Conservation (phyloP, 2,329 filamentous ascomycete species). For the Beauveria asiatica region DNA sequence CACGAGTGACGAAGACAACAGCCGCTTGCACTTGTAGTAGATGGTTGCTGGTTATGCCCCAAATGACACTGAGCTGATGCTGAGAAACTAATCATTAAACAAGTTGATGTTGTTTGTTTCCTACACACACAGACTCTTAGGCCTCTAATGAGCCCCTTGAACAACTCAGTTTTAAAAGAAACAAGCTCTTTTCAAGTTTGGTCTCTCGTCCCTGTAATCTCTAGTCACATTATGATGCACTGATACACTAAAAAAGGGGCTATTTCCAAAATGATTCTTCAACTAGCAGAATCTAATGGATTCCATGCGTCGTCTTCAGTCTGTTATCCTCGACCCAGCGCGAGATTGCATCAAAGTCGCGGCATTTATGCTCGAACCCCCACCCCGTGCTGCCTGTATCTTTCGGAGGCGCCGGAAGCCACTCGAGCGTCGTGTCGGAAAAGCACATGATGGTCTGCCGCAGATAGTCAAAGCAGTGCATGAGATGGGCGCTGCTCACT, state of each 20-base stretch:
- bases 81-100: too few relatives aligned
- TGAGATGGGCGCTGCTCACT: conserved; percentile 28
- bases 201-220: too few relatives aligned
- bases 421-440: conserved; percentile 37
- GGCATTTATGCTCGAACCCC: conserved; percentile 16
- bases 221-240: too few relatives aligned
- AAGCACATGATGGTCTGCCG: conserved; percentile 38
- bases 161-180: too few relatives aligned
- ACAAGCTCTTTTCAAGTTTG: too few relatives aligned
- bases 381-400: conserved; percentile 11
- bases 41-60: too few relatives aligned
- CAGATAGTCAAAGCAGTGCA: conserved; percentile 41
- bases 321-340: conserved; percentile 13
- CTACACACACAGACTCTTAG: too few relatives aligned
- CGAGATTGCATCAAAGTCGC: conserved; percentile 22
- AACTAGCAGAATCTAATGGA: background rate
- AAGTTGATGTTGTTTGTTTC: too few relatives aligned
- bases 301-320: background rate
- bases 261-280: rapidly evolving
- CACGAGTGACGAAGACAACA: too few relatives aligned
- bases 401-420: conserved; percentile 17
- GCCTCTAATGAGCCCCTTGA: too few relatives aligned
- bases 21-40: too few relatives aligned
- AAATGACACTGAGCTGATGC: too few relatives aligned
- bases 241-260: background rate